A percentile compares a stretch with the other conserved stretches of the same genome.
These are phyloP conservation scores for Trichoderma koningiopsis DNA, from an alignment of 2,329 filamentous ascomycete species.

Conservation along the genomic window DNA sequence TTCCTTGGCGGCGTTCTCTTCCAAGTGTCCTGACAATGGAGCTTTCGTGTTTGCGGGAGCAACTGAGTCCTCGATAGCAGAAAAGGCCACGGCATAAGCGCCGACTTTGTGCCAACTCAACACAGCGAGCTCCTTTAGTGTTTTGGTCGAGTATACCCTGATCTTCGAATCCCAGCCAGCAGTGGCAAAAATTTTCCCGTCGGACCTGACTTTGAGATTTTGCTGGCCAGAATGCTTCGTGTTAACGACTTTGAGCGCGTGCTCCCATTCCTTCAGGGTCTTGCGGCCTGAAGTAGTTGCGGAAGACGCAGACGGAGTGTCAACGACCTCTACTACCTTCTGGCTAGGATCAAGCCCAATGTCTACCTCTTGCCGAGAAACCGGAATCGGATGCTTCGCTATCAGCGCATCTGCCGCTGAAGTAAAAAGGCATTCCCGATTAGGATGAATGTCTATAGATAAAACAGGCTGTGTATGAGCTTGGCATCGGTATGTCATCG, in stretches of 20 bases:
- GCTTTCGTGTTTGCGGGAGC: neutral
- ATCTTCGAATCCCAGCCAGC: conserved; percentile 88
- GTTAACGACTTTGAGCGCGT: conserved; percentile 63
- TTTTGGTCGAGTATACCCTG: conserved; percentile 78
- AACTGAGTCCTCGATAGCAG: conserved; percentile 40
- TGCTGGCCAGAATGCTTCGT: conserved; percentile 94
- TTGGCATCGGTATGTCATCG: conserved; percentile 62
- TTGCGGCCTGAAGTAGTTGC: conserved; percentile 14
- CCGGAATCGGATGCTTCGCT: conserved; percentile 70
- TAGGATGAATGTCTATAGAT: conserved; percentile 63
- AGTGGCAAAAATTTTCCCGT: conserved; percentile 82
- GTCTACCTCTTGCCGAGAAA: conserved; percentile 32
- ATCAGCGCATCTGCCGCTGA: conserved; percentile 81
- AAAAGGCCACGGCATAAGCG: conserved; percentile 80
- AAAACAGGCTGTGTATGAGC: conserved; percentile 80
- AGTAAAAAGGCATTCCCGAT: conserved; percentile 67
- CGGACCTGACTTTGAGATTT: conserved; percentile 72
- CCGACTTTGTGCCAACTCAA: conserved; percentile 93
- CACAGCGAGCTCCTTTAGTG: conserved; percentile 84
- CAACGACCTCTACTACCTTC: conserved; percentile 34
- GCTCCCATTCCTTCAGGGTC: conserved; percentile 39
- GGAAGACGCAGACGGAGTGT: conserved; percentile 23
- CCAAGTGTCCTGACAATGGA: neutral
- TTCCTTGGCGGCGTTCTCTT: neutral
- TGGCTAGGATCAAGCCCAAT: conserved; percentile 29